Base-by-base conservation (phyloP, 148 eudicot genomes). In the Simmondsia chinensis region DNA sequence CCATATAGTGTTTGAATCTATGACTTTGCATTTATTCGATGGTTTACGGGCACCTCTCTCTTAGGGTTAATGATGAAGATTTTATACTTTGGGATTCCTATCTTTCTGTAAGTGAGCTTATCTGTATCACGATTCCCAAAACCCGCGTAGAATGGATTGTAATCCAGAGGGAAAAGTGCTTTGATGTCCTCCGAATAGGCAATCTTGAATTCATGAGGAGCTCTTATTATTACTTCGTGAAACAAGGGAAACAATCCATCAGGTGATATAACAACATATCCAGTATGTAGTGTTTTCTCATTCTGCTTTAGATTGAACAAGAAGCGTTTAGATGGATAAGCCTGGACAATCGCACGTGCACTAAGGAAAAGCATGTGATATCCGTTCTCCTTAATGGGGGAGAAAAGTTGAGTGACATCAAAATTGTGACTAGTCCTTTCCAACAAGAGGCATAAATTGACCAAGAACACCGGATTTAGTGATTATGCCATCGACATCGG, bases 381-480 rank as follows among this genome's bases (percentile, higher is more conserved):
- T 34, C 99, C 99, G 61, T 91, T 91, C 46, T 91, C 99, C 99
- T 91, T 82, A 42, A 91, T 91, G 59, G 99, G 95, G 58, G 70
- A 82, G 71, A 91, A 91, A 54, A 91, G 77, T 13, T 84, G 80
- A 70, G 99, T 87, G 46, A 91, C 94, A 24, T 96, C 96, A n/a
- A 41, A 89, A 82, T 33, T 91, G 96, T 21, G 96, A 76, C 99
- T 96, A 91, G 63, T 91, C 99, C 66, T 76, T 91, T 60, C 99
- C 99, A 63, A 91, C 95, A 60, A 91, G 71, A 48, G 96, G 99
- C 99, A 86, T 86, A 65, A 91, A 82, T 46, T 91, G 99, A 64
- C 99, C 99, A 66, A 91, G 99, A 75, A 91, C 99, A 69, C 86
- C 99, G 37, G 99, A 91, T 77, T 75, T 91, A 44, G 99, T 91